These are phyloP conservation scores for Panaeolus cyanescens DNA, from an alignment of 768 basidiomycete genomes.

Conservation along the genomic window DNA sequence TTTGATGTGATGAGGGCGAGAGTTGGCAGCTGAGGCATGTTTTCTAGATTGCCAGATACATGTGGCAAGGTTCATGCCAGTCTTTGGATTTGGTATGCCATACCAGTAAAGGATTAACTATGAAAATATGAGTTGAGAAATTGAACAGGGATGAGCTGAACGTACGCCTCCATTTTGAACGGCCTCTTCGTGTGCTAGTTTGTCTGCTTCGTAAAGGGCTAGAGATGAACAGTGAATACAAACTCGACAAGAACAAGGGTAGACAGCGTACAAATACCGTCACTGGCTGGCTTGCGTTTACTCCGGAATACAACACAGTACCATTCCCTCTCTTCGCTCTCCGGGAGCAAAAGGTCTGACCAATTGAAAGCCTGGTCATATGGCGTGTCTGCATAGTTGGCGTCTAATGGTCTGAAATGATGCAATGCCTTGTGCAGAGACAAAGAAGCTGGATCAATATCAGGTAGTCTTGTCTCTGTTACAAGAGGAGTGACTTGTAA, in stretches of 20 bases:
- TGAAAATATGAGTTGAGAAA: constrained; percentile 8
- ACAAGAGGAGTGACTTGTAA: constrained; percentile 44
- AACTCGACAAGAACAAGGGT: neutral
- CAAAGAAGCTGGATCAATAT: constrained; percentile 83
- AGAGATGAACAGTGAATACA: constrained; percentile 8
- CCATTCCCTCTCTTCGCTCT: constrained; percentile 81
- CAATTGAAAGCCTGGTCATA: constrained; percentile 91
- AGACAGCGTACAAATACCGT: constrained; percentile 56
- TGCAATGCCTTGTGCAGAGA: constrained; percentile 88
- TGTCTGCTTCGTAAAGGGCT: constrained; percentile 89
- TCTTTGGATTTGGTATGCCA: constrained; percentile 73
- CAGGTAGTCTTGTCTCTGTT: constrained; percentile 77
- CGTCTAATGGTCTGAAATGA: constrained; percentile 61
- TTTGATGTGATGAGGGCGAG: constrained; percentile 75
- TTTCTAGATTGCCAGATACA: constrained; percentile 94
- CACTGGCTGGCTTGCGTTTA: constrained; percentile 69
- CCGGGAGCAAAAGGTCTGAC: constrained; percentile 66
- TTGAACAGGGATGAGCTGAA: constrained; percentile 11
- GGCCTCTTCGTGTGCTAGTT: constrained; percentile 90
- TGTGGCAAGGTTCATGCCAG: constrained; percentile 89
- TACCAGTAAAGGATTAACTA: constrained; percentile 84
- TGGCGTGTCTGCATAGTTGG: constrained; percentile 59
- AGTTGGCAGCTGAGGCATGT: constrained; percentile 81
- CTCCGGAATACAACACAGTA: constrained; percentile 92
- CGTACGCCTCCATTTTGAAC: constrained; percentile 82